Evolutionary conservation across 495 filamentous ascomycete genomes (phyloP).

Genomic region (Aspergillus coremiiformis): DNA sequence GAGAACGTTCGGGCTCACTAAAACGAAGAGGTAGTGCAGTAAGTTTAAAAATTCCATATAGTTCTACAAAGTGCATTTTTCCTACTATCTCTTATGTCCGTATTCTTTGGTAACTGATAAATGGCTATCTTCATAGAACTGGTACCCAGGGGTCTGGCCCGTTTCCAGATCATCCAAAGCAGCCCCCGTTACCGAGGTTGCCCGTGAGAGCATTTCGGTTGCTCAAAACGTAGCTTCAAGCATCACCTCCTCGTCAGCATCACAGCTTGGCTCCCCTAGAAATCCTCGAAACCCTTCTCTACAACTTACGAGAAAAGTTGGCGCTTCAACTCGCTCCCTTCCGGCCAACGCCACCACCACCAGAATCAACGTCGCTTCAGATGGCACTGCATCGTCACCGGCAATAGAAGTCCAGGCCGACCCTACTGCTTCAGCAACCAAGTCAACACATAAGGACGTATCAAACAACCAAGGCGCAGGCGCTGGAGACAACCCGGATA

Average conservation of each 20-base stretch:
- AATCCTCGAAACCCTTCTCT: slow-evolving; percentile 29
- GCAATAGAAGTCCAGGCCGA: slow-evolving; percentile 21
- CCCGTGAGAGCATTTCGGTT: slow-evolving; percentile 67
- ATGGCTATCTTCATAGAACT: slow-evolving; percentile 22
- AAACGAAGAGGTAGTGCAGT: slow-evolving; percentile 29
- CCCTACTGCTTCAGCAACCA: slow-evolving; percentile 11
- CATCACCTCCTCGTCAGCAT: slow-evolving; percentile 27
- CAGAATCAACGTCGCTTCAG: slow-evolving; percentile 43
- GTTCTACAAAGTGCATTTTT: not conserved
- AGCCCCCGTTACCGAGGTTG: slow-evolving; percentile 63
- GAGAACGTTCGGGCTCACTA: slow-evolving; percentile 22
- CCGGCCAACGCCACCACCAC: slow-evolving; percentile 44
- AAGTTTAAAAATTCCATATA: slow-evolving; percentile 13
- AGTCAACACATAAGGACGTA: slow-evolving; percentile 19
- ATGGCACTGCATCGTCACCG: slow-evolving; percentile 34
- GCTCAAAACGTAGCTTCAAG: slow-evolving; percentile 41
- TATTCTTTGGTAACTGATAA: slow-evolving; percentile 13
- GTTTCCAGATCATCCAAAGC: slow-evolving; percentile 55
- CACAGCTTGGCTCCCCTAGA: slow-evolving; percentile 23
- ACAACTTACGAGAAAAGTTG: slow-evolving; percentile 36
- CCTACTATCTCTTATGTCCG: not conserved
- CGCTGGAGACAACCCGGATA: slow-evolving; percentile 13
- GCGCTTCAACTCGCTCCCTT: slow-evolving; percentile 39
- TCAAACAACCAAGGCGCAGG: slow-evolving; percentile 11
- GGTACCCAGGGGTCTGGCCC: slow-evolving; percentile 58